These are phyloP conservation scores for Hysterium pulicare DNA, from an alignment of 2,329 filamentous ascomycete genomes.

Conservation along the genomic window DNA sequence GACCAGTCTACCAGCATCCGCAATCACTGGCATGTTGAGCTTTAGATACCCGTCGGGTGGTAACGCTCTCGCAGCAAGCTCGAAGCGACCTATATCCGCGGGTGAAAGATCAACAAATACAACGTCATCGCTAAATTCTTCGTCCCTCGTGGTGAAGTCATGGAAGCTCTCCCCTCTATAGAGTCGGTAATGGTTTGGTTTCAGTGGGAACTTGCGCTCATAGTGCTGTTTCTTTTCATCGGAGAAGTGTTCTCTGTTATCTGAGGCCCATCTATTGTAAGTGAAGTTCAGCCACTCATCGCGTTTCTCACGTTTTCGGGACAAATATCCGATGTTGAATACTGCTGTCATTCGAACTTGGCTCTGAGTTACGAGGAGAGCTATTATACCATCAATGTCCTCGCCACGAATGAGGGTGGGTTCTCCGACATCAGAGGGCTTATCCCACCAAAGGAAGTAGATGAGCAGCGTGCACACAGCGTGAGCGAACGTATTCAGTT, in stretches of 20 bases:
- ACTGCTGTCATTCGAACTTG: background rate
- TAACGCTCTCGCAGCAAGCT: background rate
- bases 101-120: background rate
- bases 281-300: no score
- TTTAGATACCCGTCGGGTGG: background rate
- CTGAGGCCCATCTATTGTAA: background rate
- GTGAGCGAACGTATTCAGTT: conserved; percentile 18
- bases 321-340: background rate
- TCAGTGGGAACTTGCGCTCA: background rate
- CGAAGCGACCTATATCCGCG: background rate
- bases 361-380: background rate
- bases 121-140: background rate
- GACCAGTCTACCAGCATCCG: background rate
- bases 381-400: background rate
- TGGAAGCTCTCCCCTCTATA: background rate
- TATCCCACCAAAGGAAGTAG: conserved; percentile 20
- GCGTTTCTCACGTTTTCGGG: background rate
- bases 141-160: background rate
- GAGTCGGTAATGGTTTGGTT: background rate
- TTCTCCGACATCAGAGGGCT: conserved; percentile 15
- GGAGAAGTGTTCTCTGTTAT: background rate
- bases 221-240: background rate
- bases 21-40: background rate
- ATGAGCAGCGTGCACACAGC: conserved; percentile 15
- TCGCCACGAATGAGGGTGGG: background rate